phyloP scores from a whole-genome alignment of 768 basidiomycete genomes.

The Mrakia frigida region DNA sequence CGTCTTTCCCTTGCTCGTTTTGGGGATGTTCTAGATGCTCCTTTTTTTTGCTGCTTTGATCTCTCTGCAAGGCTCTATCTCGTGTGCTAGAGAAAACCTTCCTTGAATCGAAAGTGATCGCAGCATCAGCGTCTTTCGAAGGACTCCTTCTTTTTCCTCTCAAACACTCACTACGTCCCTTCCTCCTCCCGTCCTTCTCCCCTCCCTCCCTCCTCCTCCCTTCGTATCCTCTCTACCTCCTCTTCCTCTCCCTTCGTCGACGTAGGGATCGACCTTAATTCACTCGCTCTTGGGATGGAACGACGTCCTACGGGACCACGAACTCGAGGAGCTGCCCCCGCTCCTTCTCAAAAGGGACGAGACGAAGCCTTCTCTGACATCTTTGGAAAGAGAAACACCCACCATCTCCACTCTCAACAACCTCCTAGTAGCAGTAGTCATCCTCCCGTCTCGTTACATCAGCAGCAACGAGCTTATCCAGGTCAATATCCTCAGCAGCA shows the following conservation, averaged over 20 bases:
- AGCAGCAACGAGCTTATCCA: conserved; percentile 17
- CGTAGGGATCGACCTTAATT: background rate
- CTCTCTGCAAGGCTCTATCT: too few relatives aligned
- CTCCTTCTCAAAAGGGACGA: conserved; percentile 9
- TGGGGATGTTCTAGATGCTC: background rate
- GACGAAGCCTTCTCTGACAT: conserved; percentile 34
- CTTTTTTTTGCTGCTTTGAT: background rate
- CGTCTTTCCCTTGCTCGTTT: background rate
- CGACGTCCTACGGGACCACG: conserved; percentile 10
- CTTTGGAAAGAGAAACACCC: conserved; percentile 32
- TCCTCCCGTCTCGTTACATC: background rate
- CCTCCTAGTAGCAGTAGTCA: too few relatives aligned
- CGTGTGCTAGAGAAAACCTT: background rate
- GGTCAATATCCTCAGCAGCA: conserved; percentile 9
- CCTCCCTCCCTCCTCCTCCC: conserved; percentile 1
- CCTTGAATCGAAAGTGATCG: too few relatives aligned
- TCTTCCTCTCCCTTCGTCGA: background rate
- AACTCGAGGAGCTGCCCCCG: background rate
- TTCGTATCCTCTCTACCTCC: background rate
- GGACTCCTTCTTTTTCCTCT: background rate
- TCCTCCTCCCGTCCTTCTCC: background rate
- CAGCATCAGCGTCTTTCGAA: background rate
- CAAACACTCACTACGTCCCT: background rate
- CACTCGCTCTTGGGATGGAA: background rate
- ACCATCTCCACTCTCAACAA: conserved; percentile 25